Conservation (phyloP, 768 basidiomycete genomes). For the Amylocystis lapponica region DNA sequence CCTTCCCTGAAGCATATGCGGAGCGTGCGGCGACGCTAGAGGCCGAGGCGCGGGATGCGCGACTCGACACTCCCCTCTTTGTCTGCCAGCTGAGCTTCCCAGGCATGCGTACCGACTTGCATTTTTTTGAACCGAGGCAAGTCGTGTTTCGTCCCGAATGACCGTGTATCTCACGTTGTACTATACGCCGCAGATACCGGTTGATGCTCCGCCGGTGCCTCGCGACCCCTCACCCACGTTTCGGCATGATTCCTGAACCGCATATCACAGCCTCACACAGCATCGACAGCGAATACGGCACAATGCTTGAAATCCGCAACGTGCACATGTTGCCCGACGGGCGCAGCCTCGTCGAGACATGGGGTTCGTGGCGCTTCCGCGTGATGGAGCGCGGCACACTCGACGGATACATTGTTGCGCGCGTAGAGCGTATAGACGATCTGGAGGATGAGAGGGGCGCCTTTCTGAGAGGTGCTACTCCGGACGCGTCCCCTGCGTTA, state of each 20-base stretch:
- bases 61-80: slow-evolving; percentile 88
- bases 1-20: slow-evolving; percentile 62
- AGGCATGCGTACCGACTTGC: slow-evolving; percentile 81
- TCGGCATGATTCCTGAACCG: slow-evolving; percentile 89
- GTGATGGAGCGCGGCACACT: slow-evolving; percentile 76
- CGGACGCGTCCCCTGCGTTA: neutral
- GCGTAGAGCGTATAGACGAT: slow-evolving; percentile 50
- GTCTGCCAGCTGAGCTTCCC: slow-evolving; percentile 89
- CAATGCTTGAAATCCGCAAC: slow-evolving; percentile 84
- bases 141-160: neutral
- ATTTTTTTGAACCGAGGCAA: slow-evolving; percentile 88
- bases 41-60: slow-evolving; percentile 70
- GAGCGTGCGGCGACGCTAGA: slow-evolving; percentile 60
- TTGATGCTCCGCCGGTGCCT: slow-evolving; percentile 97
- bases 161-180: neutral
- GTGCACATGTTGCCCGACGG: slow-evolving; percentile 90
- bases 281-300: slow-evolving; percentile 74
- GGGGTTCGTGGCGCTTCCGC: slow-evolving; percentile 73
- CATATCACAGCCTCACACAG: slow-evolving; percentile 31
- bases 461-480: neutral
- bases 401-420: slow-evolving; percentile 87
- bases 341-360: slow-evolving; percentile 77
- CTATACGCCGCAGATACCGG: slow-evolving; percentile 53
- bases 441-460: slow-evolving; percentile 14
- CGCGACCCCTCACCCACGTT: slow-evolving; percentile 65